Evolutionary conservation across 306 rosid species (phyloP).

Genomic region (Casuarina cunninghamiana): DNA sequence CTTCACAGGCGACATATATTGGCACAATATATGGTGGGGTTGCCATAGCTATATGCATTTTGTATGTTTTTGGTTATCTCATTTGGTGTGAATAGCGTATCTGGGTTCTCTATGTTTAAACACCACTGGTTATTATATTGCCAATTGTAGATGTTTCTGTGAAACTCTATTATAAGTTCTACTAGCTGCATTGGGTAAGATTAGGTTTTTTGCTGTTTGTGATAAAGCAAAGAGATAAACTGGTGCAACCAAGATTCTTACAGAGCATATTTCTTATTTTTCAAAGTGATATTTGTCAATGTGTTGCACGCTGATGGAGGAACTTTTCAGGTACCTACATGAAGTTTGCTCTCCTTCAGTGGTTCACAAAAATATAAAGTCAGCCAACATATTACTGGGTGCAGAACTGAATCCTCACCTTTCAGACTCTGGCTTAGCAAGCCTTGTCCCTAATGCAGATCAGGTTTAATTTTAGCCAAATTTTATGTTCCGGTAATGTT

Average conservation of each 20-base stretch:
- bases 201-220: not conserved
- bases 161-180: conserved; percentile 9
- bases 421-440: conserved; percentile 83
- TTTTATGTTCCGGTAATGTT: not conserved
- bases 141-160: not conserved
- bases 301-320: conserved; percentile 21
- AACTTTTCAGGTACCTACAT: conserved; percentile 75
- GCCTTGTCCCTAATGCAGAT: conserved; percentile 66
- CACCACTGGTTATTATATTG: not conserved
- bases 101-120: not conserved
- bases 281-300: conserved; percentile 10
- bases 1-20: not conserved
- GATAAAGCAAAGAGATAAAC: not conserved
- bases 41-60: not conserved
- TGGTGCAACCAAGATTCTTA: conserved; percentile 14
- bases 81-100: not conserved
- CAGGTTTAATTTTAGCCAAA: conserved; percentile 47
- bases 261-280: not conserved
- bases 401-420: conserved; percentile 89
- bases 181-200: conserved; percentile 1
- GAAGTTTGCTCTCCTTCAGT: conserved; percentile 97
- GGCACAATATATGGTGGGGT: too few species aligned
- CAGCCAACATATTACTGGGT: conserved; percentile 87
- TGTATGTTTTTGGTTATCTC: not conserved
- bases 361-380: conserved; percentile 83